These are phyloP conservation scores for Ensete ventricosum DNA, from an alignment of 176 grass and related monocot species.

Conservation along the genomic window DNA sequence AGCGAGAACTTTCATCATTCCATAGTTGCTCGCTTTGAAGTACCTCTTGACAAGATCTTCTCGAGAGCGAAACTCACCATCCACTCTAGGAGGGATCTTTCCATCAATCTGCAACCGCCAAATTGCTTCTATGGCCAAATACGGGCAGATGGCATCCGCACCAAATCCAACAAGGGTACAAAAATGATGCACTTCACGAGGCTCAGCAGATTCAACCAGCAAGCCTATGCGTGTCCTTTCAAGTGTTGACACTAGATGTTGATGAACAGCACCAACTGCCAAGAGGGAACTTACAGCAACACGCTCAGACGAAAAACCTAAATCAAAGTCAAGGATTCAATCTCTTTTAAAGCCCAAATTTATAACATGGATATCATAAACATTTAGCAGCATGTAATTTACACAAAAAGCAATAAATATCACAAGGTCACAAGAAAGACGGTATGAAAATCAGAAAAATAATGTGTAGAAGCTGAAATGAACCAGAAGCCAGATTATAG, in stretches of 20 bases:
- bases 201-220: slow-evolving; percentile 86
- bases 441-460: not conserved
- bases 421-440: not conserved
- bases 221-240: slow-evolving; percentile 79
- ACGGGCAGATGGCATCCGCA: slow-evolving; percentile 93
- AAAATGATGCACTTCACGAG: slow-evolving; percentile 97
- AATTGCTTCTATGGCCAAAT: slow-evolving; percentile 77
- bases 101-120: slow-evolving; percentile 86
- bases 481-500: not conserved
- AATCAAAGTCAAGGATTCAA: slow-evolving; percentile 12
- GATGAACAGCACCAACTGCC: slow-evolving; percentile 95
- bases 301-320: slow-evolving; percentile 68
- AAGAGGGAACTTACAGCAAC: slow-evolving; percentile 89
- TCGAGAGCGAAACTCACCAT: slow-evolving; percentile 41
- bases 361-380: not conserved
- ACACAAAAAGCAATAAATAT: not conserved
- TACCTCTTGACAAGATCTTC: slow-evolving; percentile 67
- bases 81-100: slow-evolving; percentile 60
- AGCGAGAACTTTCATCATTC: slow-evolving; percentile 99
- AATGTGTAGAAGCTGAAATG: not conserved
- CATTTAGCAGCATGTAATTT: not conserved
- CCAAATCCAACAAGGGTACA: slow-evolving; percentile 92
- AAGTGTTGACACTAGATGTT: slow-evolving; percentile 86
- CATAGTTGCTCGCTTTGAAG: slow-evolving; percentile 86
- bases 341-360: not conserved